Evolutionary conservation across 2,329 filamentous ascomycete species (phyloP), one percentile per base, ranked within the genome.

Genomic region (Magnaporthales sp.): DNA sequence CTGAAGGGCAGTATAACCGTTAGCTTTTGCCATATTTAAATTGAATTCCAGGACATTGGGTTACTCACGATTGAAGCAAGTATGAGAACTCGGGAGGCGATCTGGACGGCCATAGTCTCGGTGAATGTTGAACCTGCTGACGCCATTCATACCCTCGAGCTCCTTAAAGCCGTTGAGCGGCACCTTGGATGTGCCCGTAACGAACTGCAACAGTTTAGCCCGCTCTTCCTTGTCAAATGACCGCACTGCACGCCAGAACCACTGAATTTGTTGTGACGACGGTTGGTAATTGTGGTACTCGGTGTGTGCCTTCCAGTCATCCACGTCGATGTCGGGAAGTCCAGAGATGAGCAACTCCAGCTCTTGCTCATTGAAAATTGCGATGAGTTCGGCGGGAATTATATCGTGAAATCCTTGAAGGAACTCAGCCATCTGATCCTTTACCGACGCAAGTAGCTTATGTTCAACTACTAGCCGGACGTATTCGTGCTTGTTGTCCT

Each of bases 141-240:
- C 89, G 54, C 95, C 95, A 75, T 99, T 98, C 95, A 99, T 99
- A 71, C 95, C 96, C 80, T 99, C 96, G 7, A 99, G 86, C 78
- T 99, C 95, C 80, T 97, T 97, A 85, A 99, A 99, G 13, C 95
- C 95, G 73, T 99, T 99, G 64, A 99, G 87, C 54, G 95, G 95
- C 62, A 99, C 96, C 80, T 99, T 99, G 77, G 91, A 96, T 22
- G 96, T 99, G 76, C 95, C 95, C 1, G 96, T 99, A 71, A 99
- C 95, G 77, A 99, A 99, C 75, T 99, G 95, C 61, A 99, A 85
- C 69, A 99, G 82, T 79, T 99, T 99, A 72, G 95, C 95, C 68
- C 92, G 91, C 80, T 99, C 96, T 80, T 99, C 96, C 80, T 98
- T 98, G 81, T 98, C 96, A 75, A 97, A 99, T 4, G 93, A 97